phyloP scores from a whole-genome alignment of 2,329 filamentous ascomycete species.

The Truncatella angustata region DNA sequence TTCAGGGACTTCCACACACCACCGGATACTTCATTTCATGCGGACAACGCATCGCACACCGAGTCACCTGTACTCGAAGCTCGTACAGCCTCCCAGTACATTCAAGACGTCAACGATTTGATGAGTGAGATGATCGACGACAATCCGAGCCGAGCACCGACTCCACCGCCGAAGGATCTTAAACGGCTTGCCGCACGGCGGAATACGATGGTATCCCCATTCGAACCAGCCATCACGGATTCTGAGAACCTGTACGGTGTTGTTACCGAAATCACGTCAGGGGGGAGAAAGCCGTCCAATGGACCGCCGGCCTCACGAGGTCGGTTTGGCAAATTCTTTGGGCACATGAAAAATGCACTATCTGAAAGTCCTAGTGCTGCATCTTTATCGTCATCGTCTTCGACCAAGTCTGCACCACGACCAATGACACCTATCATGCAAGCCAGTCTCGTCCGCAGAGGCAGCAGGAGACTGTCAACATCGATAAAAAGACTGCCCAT shows the following conservation, averaged over 20 bases:
- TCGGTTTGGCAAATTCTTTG: constrained; percentile 22
- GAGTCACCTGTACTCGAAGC: neutral
- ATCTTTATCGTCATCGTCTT: constrained; percentile 21
- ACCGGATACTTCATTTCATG: too few species aligned
- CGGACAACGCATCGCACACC: neutral
- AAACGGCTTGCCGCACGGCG: constrained; percentile 26
- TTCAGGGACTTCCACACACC: constrained; percentile 15
- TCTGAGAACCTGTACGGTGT: constrained; percentile 19
- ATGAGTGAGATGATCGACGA: constrained; percentile 18
- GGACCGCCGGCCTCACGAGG: neutral
- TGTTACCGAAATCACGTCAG: constrained; percentile 24
- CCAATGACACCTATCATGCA: constrained; percentile 25
- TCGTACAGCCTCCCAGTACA: constrained; percentile 16
- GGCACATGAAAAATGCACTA: constrained; percentile 22
- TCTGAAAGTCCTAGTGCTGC: constrained; percentile 20
- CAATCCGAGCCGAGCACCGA: constrained; percentile 27
- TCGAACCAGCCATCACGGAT: constrained; percentile 16
- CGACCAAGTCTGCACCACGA: constrained; percentile 21
- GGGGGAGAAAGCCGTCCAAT: constrained; percentile 5
- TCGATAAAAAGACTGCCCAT: constrained; percentile 31
- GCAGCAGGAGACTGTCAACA: constrained; percentile 28
- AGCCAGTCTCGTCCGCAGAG: constrained; percentile 26
- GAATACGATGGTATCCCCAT: constrained; percentile 23
- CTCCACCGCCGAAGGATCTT: constrained; percentile 29
- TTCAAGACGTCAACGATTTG: constrained; percentile 28